Conservation (phyloP, 1,284 basidiomycete species). For the Takashimella koratensis region DNA sequence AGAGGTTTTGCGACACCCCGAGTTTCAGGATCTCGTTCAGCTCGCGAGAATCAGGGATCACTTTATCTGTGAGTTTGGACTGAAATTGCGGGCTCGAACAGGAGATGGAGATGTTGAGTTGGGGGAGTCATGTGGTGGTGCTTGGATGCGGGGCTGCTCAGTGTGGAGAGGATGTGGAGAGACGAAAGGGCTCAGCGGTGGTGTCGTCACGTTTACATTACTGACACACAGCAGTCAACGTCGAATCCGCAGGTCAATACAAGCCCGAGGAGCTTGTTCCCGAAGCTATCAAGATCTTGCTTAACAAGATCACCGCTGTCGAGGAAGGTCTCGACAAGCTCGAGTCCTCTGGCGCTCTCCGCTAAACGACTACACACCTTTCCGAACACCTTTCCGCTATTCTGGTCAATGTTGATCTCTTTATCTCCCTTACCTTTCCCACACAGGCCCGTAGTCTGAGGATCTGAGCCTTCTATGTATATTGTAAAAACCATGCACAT, state of each 20-base stretch:
- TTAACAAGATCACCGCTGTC: conserved; percentile 63
- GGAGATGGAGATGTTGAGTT: background rate
- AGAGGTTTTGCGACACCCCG: conserved; percentile 86
- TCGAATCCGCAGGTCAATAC: conserved; percentile 89
- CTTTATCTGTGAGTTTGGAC: conserved; percentile 70
- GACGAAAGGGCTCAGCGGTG: too few relatives aligned
- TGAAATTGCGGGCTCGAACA: too few relatives aligned
- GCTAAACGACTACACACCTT: too few relatives aligned
- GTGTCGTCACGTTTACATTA: background rate
- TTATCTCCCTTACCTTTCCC: too few relatives aligned
- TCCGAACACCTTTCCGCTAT: too few relatives aligned
- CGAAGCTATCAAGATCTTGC: conserved; percentile 78
- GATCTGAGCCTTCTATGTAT: too few relatives aligned
- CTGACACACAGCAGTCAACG: conserved; percentile 59
- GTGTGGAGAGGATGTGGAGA: background rate
- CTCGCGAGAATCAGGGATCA: conserved; percentile 85
- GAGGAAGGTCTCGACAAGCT: conserved; percentile 45
- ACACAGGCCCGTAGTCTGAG: too few relatives aligned
- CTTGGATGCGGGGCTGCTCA: too few relatives aligned
- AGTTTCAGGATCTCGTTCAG: conserved; percentile 81
- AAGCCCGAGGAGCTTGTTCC: conserved; percentile 77
- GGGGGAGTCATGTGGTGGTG: background rate
- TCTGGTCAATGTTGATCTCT: too few relatives aligned
- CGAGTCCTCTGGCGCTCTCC: background rate
- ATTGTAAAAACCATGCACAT: too few relatives aligned